Percentiles rank a stretch among this genome's conserved stretches.
These are phyloP conservation scores for Suhomyces choctaworum DNA, from an alignment of 1,139 yeast species.

Conservation along the genomic window DNA sequence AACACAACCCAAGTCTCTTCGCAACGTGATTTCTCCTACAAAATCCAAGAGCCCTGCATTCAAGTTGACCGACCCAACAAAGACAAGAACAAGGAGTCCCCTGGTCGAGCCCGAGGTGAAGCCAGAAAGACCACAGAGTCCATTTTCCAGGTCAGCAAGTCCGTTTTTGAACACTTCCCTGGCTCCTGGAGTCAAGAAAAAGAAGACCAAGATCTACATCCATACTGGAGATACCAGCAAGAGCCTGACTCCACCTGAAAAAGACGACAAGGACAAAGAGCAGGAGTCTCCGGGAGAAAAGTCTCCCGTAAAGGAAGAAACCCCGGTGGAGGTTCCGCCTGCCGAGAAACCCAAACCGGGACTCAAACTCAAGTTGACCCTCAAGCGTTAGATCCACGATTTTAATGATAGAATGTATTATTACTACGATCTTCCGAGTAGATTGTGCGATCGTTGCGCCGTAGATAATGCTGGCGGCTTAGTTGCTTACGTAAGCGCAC, in stretches of 20 bases:
- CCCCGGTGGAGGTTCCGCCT: not conserved
- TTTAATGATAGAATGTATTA: slow-evolving; percentile 7
- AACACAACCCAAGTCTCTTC: slow-evolving; percentile 1
- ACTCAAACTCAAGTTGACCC: slow-evolving; percentile 26
- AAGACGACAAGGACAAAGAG: slow-evolving; percentile 5
- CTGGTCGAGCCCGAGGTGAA: slow-evolving; percentile 21
- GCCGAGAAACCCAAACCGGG: slow-evolving; percentile 8
- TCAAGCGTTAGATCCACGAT: slow-evolving; percentile 16
- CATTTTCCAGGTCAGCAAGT: slow-evolving; percentile 23
- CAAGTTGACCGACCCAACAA: not conserved
- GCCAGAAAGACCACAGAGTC: slow-evolving; percentile 13
- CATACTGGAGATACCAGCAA: slow-evolving; percentile 19
- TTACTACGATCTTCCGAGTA: not conserved
- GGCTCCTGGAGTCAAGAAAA: slow-evolving; percentile 18
- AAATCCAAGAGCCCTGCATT: slow-evolving; percentile 1
- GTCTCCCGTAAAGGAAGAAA: slow-evolving; percentile 3
- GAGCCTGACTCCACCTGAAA: slow-evolving; percentile 12
- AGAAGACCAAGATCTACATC: slow-evolving; percentile 27
- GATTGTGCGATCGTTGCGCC: no score
- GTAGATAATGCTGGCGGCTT: no score
- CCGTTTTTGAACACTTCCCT: slow-evolving; percentile 23
- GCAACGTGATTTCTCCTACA: slow-evolving; percentile 1
- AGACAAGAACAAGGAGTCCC: slow-evolving; percentile 11
- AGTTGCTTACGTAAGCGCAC: no score
- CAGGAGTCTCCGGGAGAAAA: slow-evolving; percentile 1